Conservation (phyloP, 2,329 filamentous ascomycete genomes). For the Dichotomopilus funicola region DNA sequence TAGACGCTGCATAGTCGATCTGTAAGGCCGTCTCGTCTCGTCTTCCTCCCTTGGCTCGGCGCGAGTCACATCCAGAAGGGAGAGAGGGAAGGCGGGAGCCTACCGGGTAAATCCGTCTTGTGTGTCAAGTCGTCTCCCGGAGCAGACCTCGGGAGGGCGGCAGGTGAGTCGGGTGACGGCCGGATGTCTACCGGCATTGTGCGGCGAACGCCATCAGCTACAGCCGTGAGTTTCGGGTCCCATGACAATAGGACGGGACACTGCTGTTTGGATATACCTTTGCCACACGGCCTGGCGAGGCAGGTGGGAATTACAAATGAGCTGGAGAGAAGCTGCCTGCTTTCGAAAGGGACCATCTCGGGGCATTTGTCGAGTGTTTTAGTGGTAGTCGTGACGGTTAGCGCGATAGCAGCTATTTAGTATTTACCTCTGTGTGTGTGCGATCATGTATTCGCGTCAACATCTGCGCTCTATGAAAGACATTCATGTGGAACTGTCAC, state of each 20-base stretch:
- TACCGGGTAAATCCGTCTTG: constrained; percentile 26
- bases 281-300: neutral
- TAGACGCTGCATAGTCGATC: constrained; percentile 20
- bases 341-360: no score
- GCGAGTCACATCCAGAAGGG: constrained; percentile 18
- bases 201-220: constrained; percentile 5
- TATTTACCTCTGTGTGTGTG: no score
- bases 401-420: no score
- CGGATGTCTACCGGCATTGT: constrained; percentile 18
- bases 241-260: constrained; percentile 3
- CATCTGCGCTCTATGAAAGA: no score
- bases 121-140: constrained; percentile 24
- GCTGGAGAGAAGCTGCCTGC: no score
- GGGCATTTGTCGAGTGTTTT: no score
- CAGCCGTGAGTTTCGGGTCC: constrained; percentile 11
- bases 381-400: no score
- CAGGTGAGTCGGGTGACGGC: constrained; percentile 10
- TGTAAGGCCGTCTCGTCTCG: constrained; percentile 22
- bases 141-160: constrained; percentile 16
- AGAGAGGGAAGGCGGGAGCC: constrained; percentile 2
- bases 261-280: neutral
- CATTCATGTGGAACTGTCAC: no score
- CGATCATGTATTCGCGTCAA: no score
- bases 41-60: constrained; percentile 5
- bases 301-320: no score